A percentile compares a stretch with the other conserved stretches of the same genome.
Conservation (phyloP, 73 alveolate genomes). For the Uronychia setigera region DNA sequence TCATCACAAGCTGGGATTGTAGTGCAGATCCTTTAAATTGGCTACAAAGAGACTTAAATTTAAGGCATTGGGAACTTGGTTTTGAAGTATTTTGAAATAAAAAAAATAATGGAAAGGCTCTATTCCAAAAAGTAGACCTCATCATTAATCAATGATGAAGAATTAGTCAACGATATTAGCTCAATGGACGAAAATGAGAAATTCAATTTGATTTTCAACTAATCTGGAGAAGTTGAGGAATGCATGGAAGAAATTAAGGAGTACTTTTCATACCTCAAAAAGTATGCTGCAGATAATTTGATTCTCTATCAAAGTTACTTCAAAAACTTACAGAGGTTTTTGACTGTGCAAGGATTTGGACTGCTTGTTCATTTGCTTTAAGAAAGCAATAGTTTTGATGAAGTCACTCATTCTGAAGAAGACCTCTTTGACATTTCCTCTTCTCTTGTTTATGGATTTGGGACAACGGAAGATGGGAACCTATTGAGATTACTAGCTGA, state of each 20-base stretch:
- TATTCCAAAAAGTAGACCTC: not conserved
- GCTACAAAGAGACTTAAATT: not conserved
- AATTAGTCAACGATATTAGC: not conserved
- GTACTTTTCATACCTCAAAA: not conserved
- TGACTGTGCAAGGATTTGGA: not conserved
- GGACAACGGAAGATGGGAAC: not conserved
- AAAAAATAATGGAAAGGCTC: not conserved
- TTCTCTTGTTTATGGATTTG: not conserved
- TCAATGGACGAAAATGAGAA: not conserved
- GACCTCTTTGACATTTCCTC: not conserved
- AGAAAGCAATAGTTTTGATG: not conserved
- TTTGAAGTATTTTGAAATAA: not conserved
- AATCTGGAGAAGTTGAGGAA: not conserved
- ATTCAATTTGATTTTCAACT: not conserved
- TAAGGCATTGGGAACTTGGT: not conserved
- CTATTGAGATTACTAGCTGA: not conserved
- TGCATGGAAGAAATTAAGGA: not conserved
- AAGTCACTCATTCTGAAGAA: not conserved
- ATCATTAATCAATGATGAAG: not conserved
- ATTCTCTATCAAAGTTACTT: not conserved
- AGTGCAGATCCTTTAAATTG: not conserved
- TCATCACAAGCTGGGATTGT: not conserved
- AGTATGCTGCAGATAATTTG: not conserved
- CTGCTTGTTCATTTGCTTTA: not conserved
- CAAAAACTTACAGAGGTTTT: not conserved